phyloP scores from a whole-genome alignment of 345 rosid species.

The Gossypium mustelinum region DNA sequence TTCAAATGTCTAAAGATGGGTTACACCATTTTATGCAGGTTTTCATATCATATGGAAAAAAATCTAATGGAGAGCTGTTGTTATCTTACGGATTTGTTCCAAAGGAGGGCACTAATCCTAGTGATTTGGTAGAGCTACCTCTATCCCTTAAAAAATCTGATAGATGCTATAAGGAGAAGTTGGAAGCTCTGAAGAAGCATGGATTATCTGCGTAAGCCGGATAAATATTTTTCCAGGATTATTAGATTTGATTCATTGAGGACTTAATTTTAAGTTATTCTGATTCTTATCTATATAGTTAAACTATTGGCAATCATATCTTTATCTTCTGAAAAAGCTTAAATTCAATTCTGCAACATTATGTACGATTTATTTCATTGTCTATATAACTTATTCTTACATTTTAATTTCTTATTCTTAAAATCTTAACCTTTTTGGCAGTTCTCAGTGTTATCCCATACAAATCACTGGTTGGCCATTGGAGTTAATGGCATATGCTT shows the following conservation, averaged over 20 bases:
- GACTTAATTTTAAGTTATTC: neutral
- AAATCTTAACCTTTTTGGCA: constrained; percentile 25
- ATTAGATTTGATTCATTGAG: neutral
- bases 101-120: constrained; percentile 84
- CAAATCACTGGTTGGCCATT: constrained; percentile 89
- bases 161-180: constrained; percentile 69
- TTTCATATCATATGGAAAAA: constrained; percentile 92
- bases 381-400: neutral
- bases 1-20: neutral
- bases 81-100: constrained; percentile 94
- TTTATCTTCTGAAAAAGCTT: constrained; percentile 6
- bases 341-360: neutral
- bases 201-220: constrained; percentile 58
- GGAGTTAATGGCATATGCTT: constrained; percentile 88
- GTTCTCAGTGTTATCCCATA: constrained; percentile 78
- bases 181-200: constrained; percentile 69
- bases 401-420: constrained; percentile 10
- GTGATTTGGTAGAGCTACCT: constrained; percentile 81
- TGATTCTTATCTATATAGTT: neutral
- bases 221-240: neutral
- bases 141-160: constrained; percentile 70
- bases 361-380: neutral
- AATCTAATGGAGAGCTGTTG: constrained; percentile 88
- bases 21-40: constrained; percentile 54
- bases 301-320: neutral